Evolutionary conservation across 2,329 filamentous ascomycete species (phyloP).

Genomic region (Colletotrichum costaricense): DNA sequence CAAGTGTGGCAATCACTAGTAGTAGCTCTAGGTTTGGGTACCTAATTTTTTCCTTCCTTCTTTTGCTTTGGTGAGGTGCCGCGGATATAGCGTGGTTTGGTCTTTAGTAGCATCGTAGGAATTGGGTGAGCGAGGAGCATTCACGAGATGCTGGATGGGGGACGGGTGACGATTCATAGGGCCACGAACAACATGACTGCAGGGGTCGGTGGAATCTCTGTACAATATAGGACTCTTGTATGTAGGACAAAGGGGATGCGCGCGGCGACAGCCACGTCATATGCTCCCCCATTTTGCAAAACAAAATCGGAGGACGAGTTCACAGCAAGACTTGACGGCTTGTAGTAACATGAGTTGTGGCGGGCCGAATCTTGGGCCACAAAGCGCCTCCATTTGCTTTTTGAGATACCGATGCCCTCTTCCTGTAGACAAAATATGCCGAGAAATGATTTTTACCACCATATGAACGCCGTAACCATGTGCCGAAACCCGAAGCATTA

Average conservation of each 20-base stretch:
- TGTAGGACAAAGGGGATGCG: constrained; percentile 4
- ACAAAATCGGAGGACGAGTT: constrained; percentile 7
- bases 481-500: constrained; percentile 27
- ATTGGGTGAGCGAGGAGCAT: constrained; percentile 23
- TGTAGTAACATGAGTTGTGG: neutral
- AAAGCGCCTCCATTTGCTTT: constrained; percentile 24
- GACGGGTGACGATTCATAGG: constrained; percentile 1
- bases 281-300: neutral
- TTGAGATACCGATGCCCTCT: constrained; percentile 7
- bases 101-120: constrained; percentile 34
- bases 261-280: neutral
- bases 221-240: constrained; percentile 25
- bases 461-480: constrained; percentile 32
- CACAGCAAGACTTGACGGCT: constrained; percentile 9
- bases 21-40: constrained; percentile 24
- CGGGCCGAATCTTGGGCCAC: constrained; percentile 14
- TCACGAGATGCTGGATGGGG: constrained; percentile 17
- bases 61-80: constrained; percentile 23
- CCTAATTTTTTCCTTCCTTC: constrained; percentile 28
- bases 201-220: constrained; percentile 25
- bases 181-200: constrained; percentile 28
- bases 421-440: constrained; percentile 12
- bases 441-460: constrained; percentile 30
- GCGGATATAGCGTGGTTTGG: constrained; percentile 35
- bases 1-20: neutral